A percentile compares a stretch with the other conserved stretches of the same genome.
phyloP scores from a whole-genome alignment of 1,284 basidiomycete genomes.

The Naganishia cerealis region DNA sequence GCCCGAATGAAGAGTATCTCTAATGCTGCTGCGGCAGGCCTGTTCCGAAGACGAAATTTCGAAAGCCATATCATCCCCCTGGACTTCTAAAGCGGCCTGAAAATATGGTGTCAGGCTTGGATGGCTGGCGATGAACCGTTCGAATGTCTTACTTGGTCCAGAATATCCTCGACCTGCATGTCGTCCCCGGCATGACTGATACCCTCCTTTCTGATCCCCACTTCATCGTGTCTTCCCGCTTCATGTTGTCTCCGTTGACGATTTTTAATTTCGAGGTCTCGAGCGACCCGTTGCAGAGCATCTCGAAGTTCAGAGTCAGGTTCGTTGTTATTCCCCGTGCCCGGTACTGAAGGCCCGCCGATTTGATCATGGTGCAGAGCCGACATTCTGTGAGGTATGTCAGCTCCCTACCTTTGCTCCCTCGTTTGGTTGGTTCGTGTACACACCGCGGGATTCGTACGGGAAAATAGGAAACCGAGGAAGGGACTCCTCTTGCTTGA shows the following conservation, averaged over 20 bases:
- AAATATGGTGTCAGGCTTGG: background rate
- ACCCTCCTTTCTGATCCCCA: background rate
- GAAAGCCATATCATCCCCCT: constrained; percentile 7
- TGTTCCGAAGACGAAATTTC: background rate
- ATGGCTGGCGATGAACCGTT: background rate
- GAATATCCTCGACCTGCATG: constrained; percentile 24
- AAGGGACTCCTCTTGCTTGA: background rate
- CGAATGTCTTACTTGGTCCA: constrained; percentile 13
- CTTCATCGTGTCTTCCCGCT: background rate
- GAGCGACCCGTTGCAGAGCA: constrained; percentile 19
- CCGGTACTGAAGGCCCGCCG: background rate
- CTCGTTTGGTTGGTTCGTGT: background rate
- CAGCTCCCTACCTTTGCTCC: background rate
- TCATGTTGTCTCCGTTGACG: constrained; percentile 2
- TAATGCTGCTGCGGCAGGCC: too few species aligned
- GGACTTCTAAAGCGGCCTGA: constrained; percentile 12
- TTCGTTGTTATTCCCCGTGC: background rate
- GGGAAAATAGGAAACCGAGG: constrained; percentile 22
- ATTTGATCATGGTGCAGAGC: constrained; percentile 4
- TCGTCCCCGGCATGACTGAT: background rate
- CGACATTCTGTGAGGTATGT: constrained; percentile 4
- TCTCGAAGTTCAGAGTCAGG: constrained; percentile 22
- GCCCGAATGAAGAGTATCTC: background rate
- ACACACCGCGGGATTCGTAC: background rate
- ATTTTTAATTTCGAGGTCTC: constrained; percentile 11